A percentile compares a stretch with the other conserved stretches of the same genome.
Evolutionary conservation across 2,329 filamentous ascomycete species (phyloP).

Genomic region (Fusarium sarcochroum): DNA sequence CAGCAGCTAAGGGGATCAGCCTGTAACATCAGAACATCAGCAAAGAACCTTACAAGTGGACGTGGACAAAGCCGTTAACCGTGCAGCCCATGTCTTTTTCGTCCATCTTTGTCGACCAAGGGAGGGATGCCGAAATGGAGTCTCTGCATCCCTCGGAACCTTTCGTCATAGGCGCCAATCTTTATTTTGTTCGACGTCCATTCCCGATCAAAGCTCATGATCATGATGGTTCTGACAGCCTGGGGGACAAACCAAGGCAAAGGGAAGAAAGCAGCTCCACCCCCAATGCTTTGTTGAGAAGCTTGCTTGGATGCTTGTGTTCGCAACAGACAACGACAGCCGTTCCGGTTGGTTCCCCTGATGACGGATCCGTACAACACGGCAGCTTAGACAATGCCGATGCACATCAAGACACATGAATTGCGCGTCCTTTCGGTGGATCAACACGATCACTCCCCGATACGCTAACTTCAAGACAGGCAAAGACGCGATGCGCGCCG

Average conservation of each 20-base stretch:
- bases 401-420: constrained; percentile 40
- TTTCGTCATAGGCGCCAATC: constrained; percentile 31
- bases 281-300: constrained; percentile 32
- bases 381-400: constrained; percentile 33
- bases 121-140: background rate
- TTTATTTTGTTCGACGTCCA: constrained; percentile 21
- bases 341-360: constrained; percentile 23
- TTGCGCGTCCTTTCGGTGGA: constrained; percentile 38
- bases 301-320: constrained; percentile 7
- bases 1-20: constrained; percentile 1
- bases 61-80: constrained; percentile 1
- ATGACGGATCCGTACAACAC: constrained; percentile 24
- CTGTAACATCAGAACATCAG: constrained; percentile 8
- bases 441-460: constrained; percentile 31
- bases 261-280: constrained; percentile 15
- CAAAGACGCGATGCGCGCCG: constrained; percentile 15
- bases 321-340: constrained; percentile 2
- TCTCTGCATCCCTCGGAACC: background rate
- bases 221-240: constrained; percentile 7
- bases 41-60: constrained; percentile 9
- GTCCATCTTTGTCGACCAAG: background rate
- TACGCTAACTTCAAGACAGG: constrained; percentile 28
- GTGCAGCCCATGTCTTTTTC: constrained; percentile 5
- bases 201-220: constrained; percentile 4
- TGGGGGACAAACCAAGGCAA: constrained; percentile 15